Base-by-base conservation (phyloP, 176 grass and related monocot genomes). In the Rhipidocladum racemiflorum region DNA sequence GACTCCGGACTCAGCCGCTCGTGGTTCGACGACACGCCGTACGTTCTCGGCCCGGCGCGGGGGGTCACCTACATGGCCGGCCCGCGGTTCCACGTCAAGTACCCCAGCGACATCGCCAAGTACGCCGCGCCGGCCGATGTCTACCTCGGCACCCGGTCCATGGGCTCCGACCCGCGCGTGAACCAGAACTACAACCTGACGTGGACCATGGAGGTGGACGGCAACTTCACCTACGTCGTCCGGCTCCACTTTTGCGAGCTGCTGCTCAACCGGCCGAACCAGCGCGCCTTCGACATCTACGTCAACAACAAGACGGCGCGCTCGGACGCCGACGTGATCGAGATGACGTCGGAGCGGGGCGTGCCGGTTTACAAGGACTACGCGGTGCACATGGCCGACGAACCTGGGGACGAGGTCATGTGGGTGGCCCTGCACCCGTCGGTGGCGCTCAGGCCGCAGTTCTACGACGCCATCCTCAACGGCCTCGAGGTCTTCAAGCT, bases 401-500 rank as follows among this genome's bases (percentile, higher is more conserved):
- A 79, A 1, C 77, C 84, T 1, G 90, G 76, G 0, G 86, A 85
- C 16, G 83, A 93, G 72, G 1, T 81, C 67, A 20, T 97, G 9
- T 97, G 90, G 91, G 83, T 97, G 32, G 93, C 91, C 32, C 20
- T 93, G 32, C 88, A 97, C 85, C 93, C 93, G 3, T 87, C 90
- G 0, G 76, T 90, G 16, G 85, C 70, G 48, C 85, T 87, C 53
- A 78, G 89, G 18, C 91, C 93, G 49, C 85, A 93, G 81, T 93
- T 81, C 85, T 93, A 89, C 50, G 93, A 97, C 68, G 88, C 93
- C 59, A 75, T 91, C 42, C 72, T 97, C 50, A 97, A 88, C 70
- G 93, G 86, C 27, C 83, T 97, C 57, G 93, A 97, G 93, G 83
- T 97, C 49, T 97, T 97, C 82, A 97, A 93, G 85, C n/a, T 97